Evolutionary conservation across 345 rosid species (phyloP).

Genomic region (Clausena lansium): DNA sequence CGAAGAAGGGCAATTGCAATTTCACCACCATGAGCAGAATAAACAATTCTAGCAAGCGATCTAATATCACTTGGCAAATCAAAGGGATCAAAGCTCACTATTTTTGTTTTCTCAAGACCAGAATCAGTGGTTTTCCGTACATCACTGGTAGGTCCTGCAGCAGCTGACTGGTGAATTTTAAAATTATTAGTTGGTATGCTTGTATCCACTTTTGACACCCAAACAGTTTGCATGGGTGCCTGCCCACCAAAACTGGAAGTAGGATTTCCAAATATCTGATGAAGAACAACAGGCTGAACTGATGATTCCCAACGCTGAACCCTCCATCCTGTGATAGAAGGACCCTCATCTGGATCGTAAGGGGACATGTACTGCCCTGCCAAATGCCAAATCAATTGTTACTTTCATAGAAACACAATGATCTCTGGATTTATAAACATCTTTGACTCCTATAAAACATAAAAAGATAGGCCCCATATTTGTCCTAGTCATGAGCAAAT

Average conservation of each 20-base stretch:
- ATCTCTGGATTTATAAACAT: not conserved
- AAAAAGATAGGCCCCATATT: not conserved
- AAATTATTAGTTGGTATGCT: conserved; percentile 95
- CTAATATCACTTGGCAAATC: conserved; percentile 97
- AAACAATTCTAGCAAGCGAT: conserved; percentile 88
- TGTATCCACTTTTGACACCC: conserved; percentile 93
- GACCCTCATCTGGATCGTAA: conserved; percentile 99
- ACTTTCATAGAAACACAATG: conserved; percentile 4
- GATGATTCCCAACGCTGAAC: conserved; percentile 99
- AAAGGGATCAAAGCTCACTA: conserved; percentile 90
- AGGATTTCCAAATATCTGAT: conserved; percentile 95
- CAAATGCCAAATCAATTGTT: conserved; percentile 17
- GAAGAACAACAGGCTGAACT: conserved; percentile 95
- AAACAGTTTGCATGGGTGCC: conserved; percentile 94
- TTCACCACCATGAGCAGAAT: conserved; percentile 99
- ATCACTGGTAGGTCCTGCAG: conserved; percentile 52
- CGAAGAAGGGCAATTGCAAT: conserved; percentile 91
- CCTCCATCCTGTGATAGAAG: conserved; percentile 99
- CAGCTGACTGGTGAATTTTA: conserved; percentile 53
- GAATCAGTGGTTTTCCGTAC: conserved; percentile 50
- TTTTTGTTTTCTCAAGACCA: conserved; percentile 55
- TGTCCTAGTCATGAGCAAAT: not conserved
- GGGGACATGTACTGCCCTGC: conserved; percentile 99
- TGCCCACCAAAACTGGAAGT: conserved; percentile 91
- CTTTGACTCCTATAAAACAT: not conserved